Conservation (phyloP, 2,329 filamentous ascomycete genomes). For the Aspergillus hortae region DNA sequence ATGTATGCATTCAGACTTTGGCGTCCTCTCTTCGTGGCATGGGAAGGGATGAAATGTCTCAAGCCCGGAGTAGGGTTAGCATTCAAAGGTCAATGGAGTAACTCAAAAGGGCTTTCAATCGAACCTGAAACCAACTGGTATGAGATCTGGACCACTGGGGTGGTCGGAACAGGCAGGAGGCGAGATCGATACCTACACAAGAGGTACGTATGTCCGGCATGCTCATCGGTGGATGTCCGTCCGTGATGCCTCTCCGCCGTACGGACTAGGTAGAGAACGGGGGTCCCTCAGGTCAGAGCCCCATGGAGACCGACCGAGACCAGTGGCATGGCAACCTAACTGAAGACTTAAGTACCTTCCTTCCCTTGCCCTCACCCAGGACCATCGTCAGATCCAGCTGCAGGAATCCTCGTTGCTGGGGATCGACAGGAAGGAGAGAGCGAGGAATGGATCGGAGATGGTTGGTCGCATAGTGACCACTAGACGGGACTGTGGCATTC, state of each 20-base stretch:
- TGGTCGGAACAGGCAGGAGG: not conserved
- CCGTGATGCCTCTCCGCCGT: too few relatives aligned
- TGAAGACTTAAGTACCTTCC: not conserved
- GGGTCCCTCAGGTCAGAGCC: not conserved
- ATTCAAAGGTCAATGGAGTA: too few relatives aligned
- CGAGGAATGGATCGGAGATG: constrained; percentile 3
- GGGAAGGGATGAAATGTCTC: too few relatives aligned
- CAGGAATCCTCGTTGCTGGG: not conserved
- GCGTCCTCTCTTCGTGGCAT: too few relatives aligned
- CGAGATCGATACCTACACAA: not conserved
- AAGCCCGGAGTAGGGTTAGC: too few relatives aligned
- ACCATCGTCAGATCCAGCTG: not conserved
- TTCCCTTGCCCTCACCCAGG: not conserved
- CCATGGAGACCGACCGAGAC: not conserved
- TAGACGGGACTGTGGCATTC: not conserved
- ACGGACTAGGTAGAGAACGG: not conserved
- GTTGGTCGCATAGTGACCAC: not conserved
- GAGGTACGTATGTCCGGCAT: not conserved
- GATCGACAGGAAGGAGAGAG: constrained; percentile 1
- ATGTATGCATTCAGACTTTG: too few relatives aligned
- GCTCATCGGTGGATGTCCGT: too few relatives aligned
- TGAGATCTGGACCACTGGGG: not conserved
- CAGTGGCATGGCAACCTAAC: constrained; percentile 5
- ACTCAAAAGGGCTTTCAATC: not conserved
- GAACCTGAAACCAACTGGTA: not conserved